Evolutionary conservation across 345 rosid genomes (phyloP), one percentile per base, ranked within the genome.

Genomic region (Cardiospermum halicacabum): DNA sequence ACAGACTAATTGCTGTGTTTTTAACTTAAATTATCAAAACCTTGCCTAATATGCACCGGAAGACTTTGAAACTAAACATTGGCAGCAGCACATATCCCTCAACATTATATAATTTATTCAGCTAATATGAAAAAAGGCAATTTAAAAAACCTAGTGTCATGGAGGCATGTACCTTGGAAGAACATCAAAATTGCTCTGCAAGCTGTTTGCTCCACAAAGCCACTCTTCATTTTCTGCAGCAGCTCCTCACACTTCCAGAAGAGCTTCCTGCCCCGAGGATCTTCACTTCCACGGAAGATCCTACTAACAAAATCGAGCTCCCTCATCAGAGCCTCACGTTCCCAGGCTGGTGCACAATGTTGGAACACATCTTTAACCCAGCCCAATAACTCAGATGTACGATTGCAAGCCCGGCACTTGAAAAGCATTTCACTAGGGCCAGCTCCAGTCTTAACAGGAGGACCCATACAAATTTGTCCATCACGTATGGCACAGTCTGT

Each of bases 321-420:
- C 71, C 96, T 91, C 70, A 68, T 72, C 27, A 95, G 85, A 70
- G 99, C 72, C 7, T 87, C 99, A 39, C 78, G 77, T 43, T 89
- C 96, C 99, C 99, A 95, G 56, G 82, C 84, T 11, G 90, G 92
- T 42, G 90, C 96, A 86, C 97, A 89, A 62, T 89, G 96, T 69
- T 84, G 96, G 77, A 95, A 95, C 61, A 91, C 98, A 73, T 95
- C 96, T 76, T 91, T 95, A 25, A 86, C 99, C 97, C 96, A 95
- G 7, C 99, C 98, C 28, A 95, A 80, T 50, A 91, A 80, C 80
- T 91, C 99, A 37, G 96, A 95, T 39, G 97, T 87, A 43, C 85
- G 79, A 77, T 89, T 87, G 77, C 98, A 91, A 10, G 96, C 97
- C 75, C 88, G 77, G 64, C 97, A 95, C 64, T 72, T 71, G 74